These are phyloP conservation scores for Cladorrhinum samala DNA, from an alignment of 495 filamentous ascomycete species.

Conservation along the genomic window DNA sequence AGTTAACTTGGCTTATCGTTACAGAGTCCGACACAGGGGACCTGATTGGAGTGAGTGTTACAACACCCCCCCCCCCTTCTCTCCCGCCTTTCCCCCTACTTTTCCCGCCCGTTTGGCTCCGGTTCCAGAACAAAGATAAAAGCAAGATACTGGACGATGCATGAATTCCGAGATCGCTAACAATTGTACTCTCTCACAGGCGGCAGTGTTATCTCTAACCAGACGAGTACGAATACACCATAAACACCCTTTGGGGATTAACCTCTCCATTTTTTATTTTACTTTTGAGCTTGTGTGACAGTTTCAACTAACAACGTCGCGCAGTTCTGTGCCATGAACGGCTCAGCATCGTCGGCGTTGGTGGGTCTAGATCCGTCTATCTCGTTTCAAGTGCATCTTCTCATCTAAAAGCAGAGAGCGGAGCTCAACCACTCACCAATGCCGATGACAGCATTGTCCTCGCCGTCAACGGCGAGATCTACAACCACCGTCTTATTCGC, in stretches of 20 bases:
- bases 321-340: constrained; percentile 94
- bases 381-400: constrained; percentile 14
- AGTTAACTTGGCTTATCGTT: constrained; percentile 36
- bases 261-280: not conserved
- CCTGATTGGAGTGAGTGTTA: constrained; percentile 91
- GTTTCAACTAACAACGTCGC: constrained; percentile 16
- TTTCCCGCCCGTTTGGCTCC: no score
- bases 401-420: constrained; percentile 61
- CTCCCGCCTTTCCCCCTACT: no score
- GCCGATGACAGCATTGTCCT: constrained; percentile 80
- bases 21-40: constrained; percentile 87
- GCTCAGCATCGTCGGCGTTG: constrained; percentile 94
- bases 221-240: constrained; percentile 61
- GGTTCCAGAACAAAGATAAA: constrained; percentile 9
- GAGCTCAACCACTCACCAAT: constrained; percentile 91
- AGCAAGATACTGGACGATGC: not conserved
- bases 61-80: constrained; percentile 10
- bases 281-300: not conserved
- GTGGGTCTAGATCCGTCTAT: constrained; percentile 47
- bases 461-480: constrained; percentile 99
- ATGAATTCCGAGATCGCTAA: constrained; percentile 13
- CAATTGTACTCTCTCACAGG: constrained; percentile 42
- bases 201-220: constrained; percentile 80
- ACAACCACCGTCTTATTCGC: constrained; percentile 92
- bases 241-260: not conserved